These are phyloP conservation scores for Zygoascus bituminiphila DNA, from an alignment of 805 yeast genomes.

Conservation along the genomic window DNA sequence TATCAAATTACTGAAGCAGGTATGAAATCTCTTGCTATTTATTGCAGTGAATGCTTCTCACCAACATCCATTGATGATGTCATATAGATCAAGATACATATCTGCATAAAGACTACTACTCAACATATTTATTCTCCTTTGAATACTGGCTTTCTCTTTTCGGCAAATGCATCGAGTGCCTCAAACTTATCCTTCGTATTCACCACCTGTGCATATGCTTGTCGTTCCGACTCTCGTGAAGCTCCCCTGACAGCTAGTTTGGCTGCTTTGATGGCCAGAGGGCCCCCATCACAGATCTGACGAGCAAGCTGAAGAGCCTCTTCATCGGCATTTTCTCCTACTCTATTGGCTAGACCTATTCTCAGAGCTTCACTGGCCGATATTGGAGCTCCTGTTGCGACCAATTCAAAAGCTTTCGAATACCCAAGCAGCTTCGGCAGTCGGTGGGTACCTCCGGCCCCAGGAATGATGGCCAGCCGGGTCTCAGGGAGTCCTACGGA, in stretches of 20 bases:
- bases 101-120: no score
- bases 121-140: conserved; percentile 18
- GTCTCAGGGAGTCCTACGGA: conserved; percentile 38
- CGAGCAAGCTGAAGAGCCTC: conserved; percentile 22
- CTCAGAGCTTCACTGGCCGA: conserved; percentile 31
- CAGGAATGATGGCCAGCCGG: conserved; percentile 39
- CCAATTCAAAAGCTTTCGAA: conserved; percentile 33
- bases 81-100: no score
- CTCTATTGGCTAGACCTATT: conserved; percentile 31
- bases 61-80: no score
- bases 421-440: conserved; percentile 35
- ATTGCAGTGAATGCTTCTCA: no score
- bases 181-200: conserved; percentile 30
- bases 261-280: conserved; percentile 24
- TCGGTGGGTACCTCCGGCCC: conserved; percentile 41
- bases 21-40: no score
- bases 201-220: conserved; percentile 21
- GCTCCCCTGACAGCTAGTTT: conserved; percentile 24
- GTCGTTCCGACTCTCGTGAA: conserved; percentile 21
- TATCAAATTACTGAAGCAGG: no score
- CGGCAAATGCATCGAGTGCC: conserved; percentile 33
- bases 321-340: conserved; percentile 18
- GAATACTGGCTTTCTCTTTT: conserved; percentile 30
- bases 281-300: conserved; percentile 25
- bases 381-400: conserved; percentile 34